Evolutionary conservation across 2,329 filamentous ascomycete species (phyloP), one percentile per base, ranked within the genome.

Genomic region (Truncatella angustata): DNA sequence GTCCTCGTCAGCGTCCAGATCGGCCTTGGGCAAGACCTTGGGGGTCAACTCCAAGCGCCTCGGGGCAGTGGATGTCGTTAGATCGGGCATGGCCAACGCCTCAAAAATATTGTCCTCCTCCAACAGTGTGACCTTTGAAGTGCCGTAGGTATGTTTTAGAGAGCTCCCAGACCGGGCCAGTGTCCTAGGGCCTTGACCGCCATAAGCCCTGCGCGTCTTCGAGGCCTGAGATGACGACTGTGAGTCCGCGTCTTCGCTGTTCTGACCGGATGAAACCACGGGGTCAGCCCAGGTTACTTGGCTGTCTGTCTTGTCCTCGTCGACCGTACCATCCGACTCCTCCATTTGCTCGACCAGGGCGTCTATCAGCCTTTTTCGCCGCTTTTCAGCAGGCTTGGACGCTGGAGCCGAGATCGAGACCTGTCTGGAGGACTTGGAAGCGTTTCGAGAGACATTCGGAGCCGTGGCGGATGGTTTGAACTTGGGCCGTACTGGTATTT

Each of bases 1-100:
- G 5, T 77, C 74, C n/a, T 72, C 70, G 49, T 69, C 63, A 7
- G 75, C 65, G 0, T 50, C 47, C 2, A 58, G 55, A 11, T 34
- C 48, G 12, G 55, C 43, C 16, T 51, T 56, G 6, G 50, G 37
- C 10, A 56, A 20, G 48, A 62, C 63, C 54, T 63, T 65, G 7
- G 62, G 61, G 5, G 57, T 56, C 36, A 66, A 60, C 47, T 68
- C 65, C n/a, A 68, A 50, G 20, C 65, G 63, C 36, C 64, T 61
- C 11, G 62, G 55, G 16, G 63, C 26, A 12, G 43, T 16, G 11
- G 42, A 49, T 6, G 60, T 56, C 18, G 56, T 54, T 26, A 60
- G 54, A n/a, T 52, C 59, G 12, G 65, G 64, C 6, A 68, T 30
- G 30, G 51, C 55, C 10, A 68, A 52, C 12, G 62, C 55, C 18